Evolutionary conservation across 139 green algal genomes (phyloP), one percentile per base, ranked within the genome.

Genomic region (Micromonas commoda): DNA sequence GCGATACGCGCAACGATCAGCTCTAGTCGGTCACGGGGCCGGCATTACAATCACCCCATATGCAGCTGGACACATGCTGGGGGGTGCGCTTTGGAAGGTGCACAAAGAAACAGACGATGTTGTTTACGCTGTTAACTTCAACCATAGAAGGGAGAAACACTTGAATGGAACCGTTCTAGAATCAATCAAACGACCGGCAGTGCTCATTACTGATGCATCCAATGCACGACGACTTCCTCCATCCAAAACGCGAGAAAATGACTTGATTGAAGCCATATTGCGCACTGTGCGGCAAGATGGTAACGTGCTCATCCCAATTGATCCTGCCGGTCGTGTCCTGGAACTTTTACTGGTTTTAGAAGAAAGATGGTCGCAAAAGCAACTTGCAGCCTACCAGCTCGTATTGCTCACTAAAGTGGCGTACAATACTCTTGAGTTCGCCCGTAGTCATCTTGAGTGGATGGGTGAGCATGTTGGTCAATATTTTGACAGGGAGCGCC

Each of bases 61-160:
- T 76, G 73, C 85, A 3, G 90, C 94, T 24, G 94, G 94, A 3
- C 92, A 91, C 81, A 80, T 89, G 66, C 65, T 98, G 26, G 94
- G 94, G 21, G 93, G 94, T 39, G 79, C 87, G 0, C 80, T 96
- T 28, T 98, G 94, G 94, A 87, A 83, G 63, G 89, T 96, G 32
- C 82, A 67, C 51, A 85, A 79, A 34, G 77, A 81, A 21, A 87
- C 83, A 0, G 88, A 97, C 70, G 89, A 97, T 31, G 77, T 97
- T 19, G 82, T 98, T 45, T 97, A 97, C 72, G 93, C 91, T 0
- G 84, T 92, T 1, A 90, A 94, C 77, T 94, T 87, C 81, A 96
- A 97, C 83, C 90, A 98, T 83, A 79, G 81, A 9, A 91, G 86
- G 77, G 91, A 93, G 67, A 90, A 82, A 73, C 90, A 93, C 64